Conservation (phyloP, 495 filamentous ascomycete genomes). For the Peziza echinospora region DNA sequence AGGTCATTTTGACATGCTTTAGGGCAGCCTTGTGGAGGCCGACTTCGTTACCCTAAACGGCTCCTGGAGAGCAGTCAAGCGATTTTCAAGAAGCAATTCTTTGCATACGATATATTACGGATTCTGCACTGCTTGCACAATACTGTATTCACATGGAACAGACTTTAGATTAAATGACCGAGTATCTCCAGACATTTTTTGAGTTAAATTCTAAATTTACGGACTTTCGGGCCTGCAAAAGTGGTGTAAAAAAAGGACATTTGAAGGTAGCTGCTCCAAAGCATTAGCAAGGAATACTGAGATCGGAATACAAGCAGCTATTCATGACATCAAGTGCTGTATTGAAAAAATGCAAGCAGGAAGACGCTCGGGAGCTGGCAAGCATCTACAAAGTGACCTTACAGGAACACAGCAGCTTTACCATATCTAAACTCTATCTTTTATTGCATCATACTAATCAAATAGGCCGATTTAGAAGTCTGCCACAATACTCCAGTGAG, state of each 20-base stretch:
- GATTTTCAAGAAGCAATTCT: not conserved
- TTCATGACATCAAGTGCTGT: not conserved
- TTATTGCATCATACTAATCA: not conserved
- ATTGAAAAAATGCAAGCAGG: not conserved
- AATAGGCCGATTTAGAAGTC: not conserved
- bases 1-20: not conserved
- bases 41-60: not conserved
- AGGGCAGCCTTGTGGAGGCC: not conserved
- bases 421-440: not conserved
- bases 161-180: not conserved
- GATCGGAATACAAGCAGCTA: not conserved
- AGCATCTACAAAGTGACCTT: not conserved
- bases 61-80: not conserved
- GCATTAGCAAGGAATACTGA: not conserved
- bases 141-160: not conserved
- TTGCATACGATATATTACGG: not conserved
- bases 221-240: not conserved
- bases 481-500: not conserved
- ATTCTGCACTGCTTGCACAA: not conserved
- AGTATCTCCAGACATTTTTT: not conserved
- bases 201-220: not conserved
- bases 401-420: not conserved
- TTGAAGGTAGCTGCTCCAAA: not conserved
- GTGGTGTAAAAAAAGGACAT: not conserved
- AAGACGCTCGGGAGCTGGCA: not conserved